These are phyloP conservation scores for Phanerochaete carnosa DNA, from an alignment of 768 basidiomycete genomes.

Conservation along the genomic window DNA sequence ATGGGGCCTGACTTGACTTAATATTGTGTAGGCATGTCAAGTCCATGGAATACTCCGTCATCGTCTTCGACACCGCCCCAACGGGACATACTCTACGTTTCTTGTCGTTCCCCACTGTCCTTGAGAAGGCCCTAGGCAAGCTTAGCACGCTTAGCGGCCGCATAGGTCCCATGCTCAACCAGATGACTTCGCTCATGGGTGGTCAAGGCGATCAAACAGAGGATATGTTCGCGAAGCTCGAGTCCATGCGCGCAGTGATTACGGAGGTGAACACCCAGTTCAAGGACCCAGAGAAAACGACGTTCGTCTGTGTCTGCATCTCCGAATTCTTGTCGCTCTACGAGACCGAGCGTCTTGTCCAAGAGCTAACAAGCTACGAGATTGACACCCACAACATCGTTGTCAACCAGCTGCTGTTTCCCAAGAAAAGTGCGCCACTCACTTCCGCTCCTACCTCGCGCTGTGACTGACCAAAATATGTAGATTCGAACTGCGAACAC, in stretches of 20 bases:
- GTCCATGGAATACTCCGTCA: conserved; percentile 99
- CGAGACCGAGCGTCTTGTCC: conserved; percentile 97
- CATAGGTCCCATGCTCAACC: conserved; percentile 96
- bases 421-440: conserved; percentile 70
- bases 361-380: conserved; percentile 90
- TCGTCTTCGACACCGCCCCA: conserved; percentile 98
- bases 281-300: conserved; percentile 99
- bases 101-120: conserved; percentile 96
- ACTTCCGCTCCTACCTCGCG: background rate
- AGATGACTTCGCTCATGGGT: conserved; percentile 97
- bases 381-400: conserved; percentile 99
- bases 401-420: conserved; percentile 95
- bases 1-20: background rate
- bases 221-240: conserved; percentile 98
- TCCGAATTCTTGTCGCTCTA: conserved; percentile 98
- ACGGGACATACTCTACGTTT: conserved; percentile 98
- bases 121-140: conserved; percentile 97
- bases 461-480: background rate
- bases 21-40: conserved; percentile 80
- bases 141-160: conserved; percentile 89
- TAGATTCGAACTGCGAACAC: conserved; percentile 93
- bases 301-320: conserved; percentile 98
- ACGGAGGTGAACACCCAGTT: conserved; percentile 99
- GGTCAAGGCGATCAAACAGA: conserved; percentile 87
- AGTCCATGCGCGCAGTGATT: conserved; percentile 94